phyloP scores from a whole-genome alignment of 2,329 filamentous ascomycete genomes.

The Calonectria pseudoreteaudii region DNA sequence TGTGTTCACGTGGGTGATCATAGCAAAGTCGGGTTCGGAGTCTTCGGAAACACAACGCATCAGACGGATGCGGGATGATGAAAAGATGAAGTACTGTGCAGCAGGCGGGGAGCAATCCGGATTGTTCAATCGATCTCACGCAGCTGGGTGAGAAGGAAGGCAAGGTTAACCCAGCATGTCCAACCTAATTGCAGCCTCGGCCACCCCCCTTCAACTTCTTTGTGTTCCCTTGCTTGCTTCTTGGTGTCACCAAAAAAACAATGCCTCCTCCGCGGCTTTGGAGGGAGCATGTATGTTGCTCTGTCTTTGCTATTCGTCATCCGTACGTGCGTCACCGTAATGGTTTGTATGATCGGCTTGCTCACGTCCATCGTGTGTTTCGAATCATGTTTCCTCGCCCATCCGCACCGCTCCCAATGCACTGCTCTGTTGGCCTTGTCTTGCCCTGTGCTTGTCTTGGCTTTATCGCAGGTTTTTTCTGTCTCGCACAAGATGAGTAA shows the following conservation, averaged over 20 bases:
- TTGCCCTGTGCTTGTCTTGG: conserved; percentile 9
- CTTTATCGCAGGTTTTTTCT: conserved; percentile 1
- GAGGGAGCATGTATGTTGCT: not conserved
- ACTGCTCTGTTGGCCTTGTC: not conserved
- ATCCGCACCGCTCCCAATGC: not conserved
- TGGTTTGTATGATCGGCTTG: not conserved
- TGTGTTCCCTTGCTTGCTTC: not conserved
- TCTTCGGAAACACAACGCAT: not conserved
- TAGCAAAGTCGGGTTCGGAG: conserved; percentile 13
- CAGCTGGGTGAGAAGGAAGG: not conserved
- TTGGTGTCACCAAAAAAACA: not conserved
- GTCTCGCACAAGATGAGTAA: not conserved
- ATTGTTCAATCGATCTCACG: conserved; percentile 11
- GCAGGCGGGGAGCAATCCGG: conserved; percentile 23
- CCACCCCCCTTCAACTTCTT: not conserved
- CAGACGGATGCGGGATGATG: not conserved
- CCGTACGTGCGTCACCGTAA: not conserved
- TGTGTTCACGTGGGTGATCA: not conserved
- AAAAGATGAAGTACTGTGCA: conserved; percentile 27
- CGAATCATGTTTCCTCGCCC: not conserved
- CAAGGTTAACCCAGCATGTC: conserved; percentile 20
- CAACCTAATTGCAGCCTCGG: conserved; percentile 24
- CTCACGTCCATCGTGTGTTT: not conserved
- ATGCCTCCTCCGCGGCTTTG: not conserved
- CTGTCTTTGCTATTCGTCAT: not conserved